Evolutionary conservation across 257 asterid species (phyloP), one percentile per base, ranked within the genome.

Genomic region (Primulina eburnea): DNA sequence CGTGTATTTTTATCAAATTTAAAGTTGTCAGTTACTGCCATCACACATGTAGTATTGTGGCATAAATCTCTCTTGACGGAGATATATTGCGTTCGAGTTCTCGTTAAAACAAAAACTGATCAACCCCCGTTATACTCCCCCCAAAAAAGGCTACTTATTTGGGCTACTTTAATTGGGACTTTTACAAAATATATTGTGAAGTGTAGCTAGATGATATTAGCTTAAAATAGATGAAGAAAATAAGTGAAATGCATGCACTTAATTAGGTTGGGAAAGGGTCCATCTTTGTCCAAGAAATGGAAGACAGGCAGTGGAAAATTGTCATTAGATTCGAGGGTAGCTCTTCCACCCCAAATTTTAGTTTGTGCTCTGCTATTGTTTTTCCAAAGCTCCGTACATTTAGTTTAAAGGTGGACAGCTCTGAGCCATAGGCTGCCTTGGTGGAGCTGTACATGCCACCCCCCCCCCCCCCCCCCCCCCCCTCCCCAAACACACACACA

Each of bases 371-470:
- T 62, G 67, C 20, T 65, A 12, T 50, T 14, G 57, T 50, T 50
- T 17, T 43, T 4, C 4, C 70, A 28, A 73, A 33, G 61, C 52
- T 78, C 78, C 85, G 83, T 79, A 79, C 84, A 30, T 29, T 4
- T 14, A 82, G 74, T 67, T 79, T 77, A 79, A 79, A 76, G 75
- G 61, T 62, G 66, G 71, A 33, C 9, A 47, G 7, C 58, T 10
- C 16, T 53, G 18, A 21, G 47, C 61, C 57, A 59, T 76, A 32
- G 38, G 67, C 68, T 73, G 62, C 43, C 67, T 58, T 66, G 69
- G 73, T 76, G 82, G 76, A 67, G 70, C 71, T 28, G 66, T 87
- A 80, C 86, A 75, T 85, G 89, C 59, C 63, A 6, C 68, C 7
- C 73, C 32, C 7, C 38, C 79, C 82, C 34, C 33, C 5, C 5